A percentile compares a stretch with the other conserved stretches of the same genome.
These are phyloP conservation scores for Rhododendron ferrugineum DNA, from an alignment of 148 eudicot species.

Conservation along the genomic window DNA sequence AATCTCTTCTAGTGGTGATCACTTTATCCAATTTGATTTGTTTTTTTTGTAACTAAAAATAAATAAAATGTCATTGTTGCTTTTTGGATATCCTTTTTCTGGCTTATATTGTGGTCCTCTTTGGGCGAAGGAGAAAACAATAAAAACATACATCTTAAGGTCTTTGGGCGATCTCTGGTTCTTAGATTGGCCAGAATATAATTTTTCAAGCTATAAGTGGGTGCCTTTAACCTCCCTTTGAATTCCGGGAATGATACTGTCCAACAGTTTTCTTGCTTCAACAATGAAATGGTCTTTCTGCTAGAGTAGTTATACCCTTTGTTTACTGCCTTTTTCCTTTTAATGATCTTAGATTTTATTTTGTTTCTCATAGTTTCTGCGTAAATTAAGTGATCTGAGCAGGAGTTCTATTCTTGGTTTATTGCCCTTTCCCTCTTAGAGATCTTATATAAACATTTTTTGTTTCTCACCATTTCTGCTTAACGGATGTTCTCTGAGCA, in stretches of 20 bases:
- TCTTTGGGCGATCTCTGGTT: background rate
- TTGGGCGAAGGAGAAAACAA: too few relatives aligned
- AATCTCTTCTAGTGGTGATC: background rate
- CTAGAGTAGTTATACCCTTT: too few relatives aligned
- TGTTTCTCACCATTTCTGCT: background rate
- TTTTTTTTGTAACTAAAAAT: too few relatives aligned
- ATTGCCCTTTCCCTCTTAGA: background rate
- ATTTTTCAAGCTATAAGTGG: background rate
- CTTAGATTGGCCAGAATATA: background rate
- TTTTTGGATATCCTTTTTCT: background rate
- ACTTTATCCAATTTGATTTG: background rate
- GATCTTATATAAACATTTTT: background rate
- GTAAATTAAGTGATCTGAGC: too few relatives aligned
- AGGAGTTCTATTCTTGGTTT: background rate
- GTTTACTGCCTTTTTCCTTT: background rate
- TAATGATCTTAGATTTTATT: background rate
- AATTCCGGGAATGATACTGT: background rate
- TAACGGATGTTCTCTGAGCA: constrained; percentile 24
- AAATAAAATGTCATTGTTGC: background rate
- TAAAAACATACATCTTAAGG: background rate
- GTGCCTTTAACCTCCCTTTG: background rate
- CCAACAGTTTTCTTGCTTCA: background rate
- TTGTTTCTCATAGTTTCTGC: too few relatives aligned
- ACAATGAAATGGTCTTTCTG: background rate
- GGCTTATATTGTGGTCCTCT: too few relatives aligned